Conservation (phyloP, 495 filamentous ascomycete species). For the Penicillium bovifimosum region DNA sequence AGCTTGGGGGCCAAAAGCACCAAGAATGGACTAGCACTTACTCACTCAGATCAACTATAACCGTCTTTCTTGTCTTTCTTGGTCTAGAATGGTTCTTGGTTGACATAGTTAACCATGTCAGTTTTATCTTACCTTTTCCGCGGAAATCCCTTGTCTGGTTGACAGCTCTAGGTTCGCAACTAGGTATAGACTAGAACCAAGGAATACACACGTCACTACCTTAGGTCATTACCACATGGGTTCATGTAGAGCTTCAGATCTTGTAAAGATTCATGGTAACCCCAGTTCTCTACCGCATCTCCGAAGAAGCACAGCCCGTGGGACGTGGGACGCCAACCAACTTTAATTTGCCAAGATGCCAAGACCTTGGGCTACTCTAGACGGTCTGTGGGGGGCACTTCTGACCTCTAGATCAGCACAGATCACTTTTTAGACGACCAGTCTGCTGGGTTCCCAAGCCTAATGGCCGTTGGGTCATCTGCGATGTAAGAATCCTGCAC, state of each 20-base stretch:
- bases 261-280: constrained; percentile 3
- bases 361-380: constrained; percentile 17
- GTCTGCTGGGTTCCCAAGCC: background rate
- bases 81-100: background rate
- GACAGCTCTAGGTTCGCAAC: background rate
- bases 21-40: background rate
- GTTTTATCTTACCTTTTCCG: background rate
- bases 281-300: constrained; percentile 8
- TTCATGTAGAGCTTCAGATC: no score
- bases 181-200: no score
- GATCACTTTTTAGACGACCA: background rate
- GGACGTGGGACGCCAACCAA: constrained; percentile 15
- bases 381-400: constrained; percentile 8
- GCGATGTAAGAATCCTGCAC: background rate
- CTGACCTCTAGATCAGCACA: constrained; percentile 5
- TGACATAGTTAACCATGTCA: background rate
- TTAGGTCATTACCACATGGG: no score
- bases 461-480: constrained; percentile 7
- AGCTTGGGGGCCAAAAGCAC: constrained; percentile 16
- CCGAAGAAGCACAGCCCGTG: constrained; percentile 21
- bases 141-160: background rate
- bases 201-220: no score
- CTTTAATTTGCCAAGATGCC: constrained; percentile 16
- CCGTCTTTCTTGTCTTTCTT: background rate
- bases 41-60: background rate